phyloP scores from a whole-genome alignment of 2,329 filamentous ascomycete genomes.

The Verticillium alfalfae region DNA sequence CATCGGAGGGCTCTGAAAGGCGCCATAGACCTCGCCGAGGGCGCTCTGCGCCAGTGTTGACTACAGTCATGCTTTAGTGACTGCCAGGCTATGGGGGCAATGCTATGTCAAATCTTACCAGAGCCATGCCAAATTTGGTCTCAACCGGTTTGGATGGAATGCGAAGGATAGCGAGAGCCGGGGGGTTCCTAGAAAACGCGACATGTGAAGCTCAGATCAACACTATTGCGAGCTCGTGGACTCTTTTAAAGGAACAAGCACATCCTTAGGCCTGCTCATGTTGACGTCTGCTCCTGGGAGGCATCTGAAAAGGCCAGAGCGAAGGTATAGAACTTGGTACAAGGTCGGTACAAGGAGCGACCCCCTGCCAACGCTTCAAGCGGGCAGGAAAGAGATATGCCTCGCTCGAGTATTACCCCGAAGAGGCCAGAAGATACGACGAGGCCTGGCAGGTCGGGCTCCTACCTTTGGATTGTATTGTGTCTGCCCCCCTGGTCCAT shows the following conservation, averaged over 20 bases:
- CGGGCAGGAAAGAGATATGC: neutral
- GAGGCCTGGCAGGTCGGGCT: neutral
- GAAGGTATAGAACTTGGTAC: neutral
- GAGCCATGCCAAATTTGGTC: neutral
- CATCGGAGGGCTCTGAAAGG: constrained; percentile 5
- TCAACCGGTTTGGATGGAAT: neutral
- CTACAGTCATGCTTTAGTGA: neutral
- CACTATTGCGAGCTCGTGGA: neutral
- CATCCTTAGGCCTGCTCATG: neutral
- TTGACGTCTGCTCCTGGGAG: neutral
- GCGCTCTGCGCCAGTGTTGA: neutral
- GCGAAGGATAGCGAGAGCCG: neutral
- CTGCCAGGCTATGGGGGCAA: neutral
- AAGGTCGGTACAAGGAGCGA: neutral
- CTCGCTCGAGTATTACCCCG: neutral
- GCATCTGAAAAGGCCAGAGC: neutral
- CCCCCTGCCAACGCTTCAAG: neutral
- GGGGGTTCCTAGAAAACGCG: neutral
- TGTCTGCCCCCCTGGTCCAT: neutral
- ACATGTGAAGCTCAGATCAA: neutral
- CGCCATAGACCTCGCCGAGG: neutral
- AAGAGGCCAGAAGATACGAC: neutral
- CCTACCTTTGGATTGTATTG: neutral
- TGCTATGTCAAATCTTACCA: neutral
- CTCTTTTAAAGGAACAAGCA: neutral